Percentiles rank a stretch among this genome's conserved stretches.
Evolutionary conservation across 768 basidiomycete genomes (phyloP).

Genomic region (Pisolithus sp.): DNA sequence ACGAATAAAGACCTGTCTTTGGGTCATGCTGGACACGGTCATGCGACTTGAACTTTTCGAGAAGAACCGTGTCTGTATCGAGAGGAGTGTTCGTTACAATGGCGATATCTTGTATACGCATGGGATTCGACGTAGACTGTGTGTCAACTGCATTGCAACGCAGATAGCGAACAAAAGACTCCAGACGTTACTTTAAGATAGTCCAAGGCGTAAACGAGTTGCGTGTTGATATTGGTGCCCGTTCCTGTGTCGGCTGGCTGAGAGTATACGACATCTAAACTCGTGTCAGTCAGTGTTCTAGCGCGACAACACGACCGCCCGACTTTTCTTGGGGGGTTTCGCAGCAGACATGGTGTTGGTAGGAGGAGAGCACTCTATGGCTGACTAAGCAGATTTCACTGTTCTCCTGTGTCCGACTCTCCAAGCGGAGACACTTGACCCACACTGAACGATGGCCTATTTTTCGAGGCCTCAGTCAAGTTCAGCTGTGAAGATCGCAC

Average conservation of each 20-base stretch:
- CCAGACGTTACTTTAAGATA: constrained; percentile 59
- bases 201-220: constrained; percentile 78
- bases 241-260: constrained; percentile 84
- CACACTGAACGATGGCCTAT: constrained; percentile 49
- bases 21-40: constrained; percentile 75
- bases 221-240: constrained; percentile 78
- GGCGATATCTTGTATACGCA: constrained; percentile 83
- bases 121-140: constrained; percentile 67
- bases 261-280: constrained; percentile 69
- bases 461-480: constrained; percentile 58
- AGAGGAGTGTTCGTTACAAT: constrained; percentile 75
- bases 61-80: constrained; percentile 59
- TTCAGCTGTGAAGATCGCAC: constrained; percentile 66
- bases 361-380: not conserved
- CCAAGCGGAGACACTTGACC: not conserved
- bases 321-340: not conserved
- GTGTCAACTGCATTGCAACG: constrained; percentile 4
- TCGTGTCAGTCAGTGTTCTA: not conserved
- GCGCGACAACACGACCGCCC: not conserved
- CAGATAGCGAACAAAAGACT: constrained; percentile 1
- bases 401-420: not conserved
- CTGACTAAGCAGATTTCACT: not conserved
- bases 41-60: constrained; percentile 78
- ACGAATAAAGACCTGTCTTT: constrained; percentile 81
- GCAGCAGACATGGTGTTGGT: not conserved